These are phyloP conservation scores for Populus tremula DNA, from an alignment of 345 rosid genomes.

Conservation along the genomic window DNA sequence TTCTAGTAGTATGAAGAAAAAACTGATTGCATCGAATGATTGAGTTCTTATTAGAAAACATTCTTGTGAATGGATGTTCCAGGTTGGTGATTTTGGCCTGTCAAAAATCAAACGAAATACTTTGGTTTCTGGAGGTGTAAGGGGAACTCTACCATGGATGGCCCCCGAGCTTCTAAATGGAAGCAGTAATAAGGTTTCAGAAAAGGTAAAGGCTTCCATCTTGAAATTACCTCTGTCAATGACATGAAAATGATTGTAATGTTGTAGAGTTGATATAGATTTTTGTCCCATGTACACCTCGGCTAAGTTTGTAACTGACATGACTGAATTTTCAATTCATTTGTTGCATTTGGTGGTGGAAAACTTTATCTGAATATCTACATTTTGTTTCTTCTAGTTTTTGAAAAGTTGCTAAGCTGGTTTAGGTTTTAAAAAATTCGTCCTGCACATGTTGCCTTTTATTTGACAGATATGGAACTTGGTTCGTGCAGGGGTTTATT, in stretches of 20 bases:
- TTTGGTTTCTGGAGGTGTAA: constrained; percentile 82
- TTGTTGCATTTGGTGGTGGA: neutral
- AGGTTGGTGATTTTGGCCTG: constrained; percentile 88
- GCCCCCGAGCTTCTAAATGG: constrained; percentile 83
- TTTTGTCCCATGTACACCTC: neutral
- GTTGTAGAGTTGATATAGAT: neutral
- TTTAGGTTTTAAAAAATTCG: neutral
- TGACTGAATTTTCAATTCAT: neutral
- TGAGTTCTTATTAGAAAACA: constrained; percentile 2
- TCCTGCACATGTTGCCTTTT: neutral
- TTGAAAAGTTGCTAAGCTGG: neutral
- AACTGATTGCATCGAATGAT: neutral
- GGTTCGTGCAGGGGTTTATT: neutral
- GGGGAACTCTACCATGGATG: constrained; percentile 92
- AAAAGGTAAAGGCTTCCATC: constrained; percentile 47
- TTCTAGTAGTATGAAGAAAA: neutral
- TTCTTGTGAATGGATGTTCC: constrained; percentile 14
- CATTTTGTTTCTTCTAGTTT: neutral
- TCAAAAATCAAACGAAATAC: constrained; percentile 81
- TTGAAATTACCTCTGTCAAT: neutral
- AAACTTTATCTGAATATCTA: neutral
- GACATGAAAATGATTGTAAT: neutral
- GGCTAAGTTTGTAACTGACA: neutral
- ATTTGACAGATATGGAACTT: neutral
- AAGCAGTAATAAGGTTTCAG: constrained; percentile 75